Conservation (phyloP, 2,329 filamentous ascomycete species). For the Polytolypa hystricis region DNA sequence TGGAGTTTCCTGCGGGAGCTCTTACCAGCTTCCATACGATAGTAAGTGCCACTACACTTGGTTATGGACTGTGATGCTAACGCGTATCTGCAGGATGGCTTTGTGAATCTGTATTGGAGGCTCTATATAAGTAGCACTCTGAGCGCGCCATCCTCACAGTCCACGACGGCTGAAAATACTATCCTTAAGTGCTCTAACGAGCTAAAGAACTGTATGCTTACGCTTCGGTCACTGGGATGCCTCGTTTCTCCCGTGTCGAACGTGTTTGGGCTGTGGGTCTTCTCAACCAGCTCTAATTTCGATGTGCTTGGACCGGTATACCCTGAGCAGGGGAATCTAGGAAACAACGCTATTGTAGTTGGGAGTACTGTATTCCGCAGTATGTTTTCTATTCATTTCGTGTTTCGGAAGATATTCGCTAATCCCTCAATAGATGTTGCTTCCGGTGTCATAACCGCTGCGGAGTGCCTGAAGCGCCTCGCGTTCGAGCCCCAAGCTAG, state of each 20-base stretch:
- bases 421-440: conserved; percentile 21
- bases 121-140: conserved; percentile 11
- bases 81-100: conserved; percentile 25
- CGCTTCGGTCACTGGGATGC: conserved; percentile 25
- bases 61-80: no score
- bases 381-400: not conserved
- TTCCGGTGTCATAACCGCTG: conserved; percentile 23
- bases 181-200: conserved; percentile 12
- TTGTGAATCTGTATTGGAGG: conserved; percentile 33
- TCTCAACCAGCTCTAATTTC: conserved; percentile 29
- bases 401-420: conserved; percentile 1
- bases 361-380: conserved; percentile 5
- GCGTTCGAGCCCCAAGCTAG: conserved; percentile 20
- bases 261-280: conserved; percentile 30
- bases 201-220: conserved; percentile 28
- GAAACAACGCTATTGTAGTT: conserved; percentile 6
- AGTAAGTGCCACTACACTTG: no score
- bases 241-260: conserved; percentile 28
- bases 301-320: conserved; percentile 22
- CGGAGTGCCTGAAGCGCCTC: conserved; percentile 27
- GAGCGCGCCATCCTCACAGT: conserved; percentile 21
- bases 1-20: conserved; percentile 34
- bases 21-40: conserved; percentile 33
- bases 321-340: conserved; percentile 15
- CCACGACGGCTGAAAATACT: not conserved